phyloP scores from a whole-genome alignment of 805 yeast species.

The Candida stauntonica region DNA sequence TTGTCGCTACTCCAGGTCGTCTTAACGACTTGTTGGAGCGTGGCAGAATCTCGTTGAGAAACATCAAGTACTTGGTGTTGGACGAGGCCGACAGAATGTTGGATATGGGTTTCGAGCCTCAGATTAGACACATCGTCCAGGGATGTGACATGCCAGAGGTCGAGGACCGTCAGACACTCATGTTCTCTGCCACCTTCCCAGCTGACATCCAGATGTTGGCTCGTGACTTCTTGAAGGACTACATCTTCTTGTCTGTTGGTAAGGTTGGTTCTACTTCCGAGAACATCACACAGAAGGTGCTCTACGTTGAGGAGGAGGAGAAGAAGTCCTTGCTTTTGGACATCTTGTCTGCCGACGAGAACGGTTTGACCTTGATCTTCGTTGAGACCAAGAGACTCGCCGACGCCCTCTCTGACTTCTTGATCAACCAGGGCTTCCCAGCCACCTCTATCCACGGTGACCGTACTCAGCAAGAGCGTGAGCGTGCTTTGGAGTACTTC shows the following conservation, averaged over 20 bases:
- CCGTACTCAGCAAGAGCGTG: constrained; percentile 97
- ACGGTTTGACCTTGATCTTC: constrained; percentile 87
- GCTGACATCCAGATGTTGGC: constrained; percentile 96
- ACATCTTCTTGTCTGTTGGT: constrained; percentile 95
- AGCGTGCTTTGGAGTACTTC: constrained; percentile 92
- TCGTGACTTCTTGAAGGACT: constrained; percentile 92
- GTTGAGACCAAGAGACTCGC: constrained; percentile 99
- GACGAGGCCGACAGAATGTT: constrained; percentile 99
- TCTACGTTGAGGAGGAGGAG: constrained; percentile 90
- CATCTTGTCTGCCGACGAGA: constrained; percentile 73
- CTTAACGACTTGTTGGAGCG: constrained; percentile 92
- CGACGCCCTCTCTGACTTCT: constrained; percentile 88
- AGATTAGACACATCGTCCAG: constrained; percentile 96
- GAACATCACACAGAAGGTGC: constrained; percentile 90
- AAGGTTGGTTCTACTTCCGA: constrained; percentile 99
- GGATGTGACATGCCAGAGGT: constrained; percentile 97
- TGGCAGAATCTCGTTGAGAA: constrained; percentile 84
- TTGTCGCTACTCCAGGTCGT: constrained; percentile 99
- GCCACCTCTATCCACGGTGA: constrained; percentile 99
- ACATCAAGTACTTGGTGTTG: constrained; percentile 88
- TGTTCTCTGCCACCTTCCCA: constrained; percentile 99
- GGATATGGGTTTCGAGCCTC: constrained; percentile 99
- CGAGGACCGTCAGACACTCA: constrained; percentile 87
- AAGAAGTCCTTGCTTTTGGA: constrained; percentile 89
- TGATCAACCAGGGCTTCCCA: constrained; percentile 83